A percentile compares a stretch with the other conserved stretches of the same genome.
phyloP scores from a whole-genome alignment of 2,329 filamentous ascomycete species.

The Fusarium austroafricanum region DNA sequence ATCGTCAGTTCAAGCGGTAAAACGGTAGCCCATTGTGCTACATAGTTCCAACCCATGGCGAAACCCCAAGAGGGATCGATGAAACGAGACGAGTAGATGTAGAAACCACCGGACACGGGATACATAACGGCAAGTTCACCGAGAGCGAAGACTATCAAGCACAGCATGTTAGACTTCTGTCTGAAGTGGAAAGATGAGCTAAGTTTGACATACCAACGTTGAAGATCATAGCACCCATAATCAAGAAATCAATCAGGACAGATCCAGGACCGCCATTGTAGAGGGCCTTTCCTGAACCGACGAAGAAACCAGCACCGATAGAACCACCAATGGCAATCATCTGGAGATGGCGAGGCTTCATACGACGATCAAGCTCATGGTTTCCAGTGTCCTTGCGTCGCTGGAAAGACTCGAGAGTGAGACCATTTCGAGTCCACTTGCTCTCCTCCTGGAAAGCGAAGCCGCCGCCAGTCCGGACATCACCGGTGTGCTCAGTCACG shows the following conservation, averaged over 20 bases:
- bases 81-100: slow-evolving; percentile 70
- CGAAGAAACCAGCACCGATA: slow-evolving; percentile 73
- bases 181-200: not conserved
- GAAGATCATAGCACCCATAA: slow-evolving; percentile 71
- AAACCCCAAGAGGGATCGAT: slow-evolving; percentile 71
- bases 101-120: slow-evolving; percentile 72
- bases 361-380: slow-evolving; percentile 56
- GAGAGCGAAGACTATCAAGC: slow-evolving; percentile 62
- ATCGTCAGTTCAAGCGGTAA: slow-evolving; percentile 64
- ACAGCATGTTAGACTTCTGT: slow-evolving; percentile 14
- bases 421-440: slow-evolving; percentile 42
- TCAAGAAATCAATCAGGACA: slow-evolving; percentile 62
- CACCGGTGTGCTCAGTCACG: slow-evolving; percentile 33
- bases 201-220: slow-evolving; percentile 56
- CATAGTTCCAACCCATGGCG: slow-evolving; percentile 60
- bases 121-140: slow-evolving; percentile 72
- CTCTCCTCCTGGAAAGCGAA: slow-evolving; percentile 40
- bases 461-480: slow-evolving; percentile 30
- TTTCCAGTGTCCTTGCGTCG: slow-evolving; percentile 32
- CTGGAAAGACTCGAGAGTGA: slow-evolving; percentile 44
- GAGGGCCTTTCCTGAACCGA: slow-evolving; percentile 68
- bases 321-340: slow-evolving; percentile 73
- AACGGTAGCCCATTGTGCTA: slow-evolving; percentile 63
- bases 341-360: slow-evolving; percentile 69
- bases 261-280: slow-evolving; percentile 61